phyloP scores from a whole-genome alignment of 495 filamentous ascomycete genomes.

The Elaphomyces granulatus region DNA sequence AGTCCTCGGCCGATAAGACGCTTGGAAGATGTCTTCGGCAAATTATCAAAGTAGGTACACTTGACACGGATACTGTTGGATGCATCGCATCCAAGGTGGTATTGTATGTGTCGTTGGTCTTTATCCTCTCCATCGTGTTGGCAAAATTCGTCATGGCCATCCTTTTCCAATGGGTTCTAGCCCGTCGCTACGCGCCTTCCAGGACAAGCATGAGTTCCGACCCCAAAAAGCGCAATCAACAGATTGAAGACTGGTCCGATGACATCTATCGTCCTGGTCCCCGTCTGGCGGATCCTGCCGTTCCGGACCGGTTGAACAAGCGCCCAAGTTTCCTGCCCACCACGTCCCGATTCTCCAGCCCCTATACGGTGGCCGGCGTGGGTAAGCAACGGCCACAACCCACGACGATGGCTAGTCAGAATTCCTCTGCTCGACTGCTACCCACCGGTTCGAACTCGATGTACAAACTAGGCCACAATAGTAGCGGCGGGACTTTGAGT shows the following conservation, averaged over 20 bases:
- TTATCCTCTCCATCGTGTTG: conserved; percentile 81
- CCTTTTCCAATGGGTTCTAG: conserved; percentile 90
- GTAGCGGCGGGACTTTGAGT: conserved; percentile 44
- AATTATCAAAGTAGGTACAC: conserved; percentile 87
- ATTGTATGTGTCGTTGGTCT: conserved; percentile 81
- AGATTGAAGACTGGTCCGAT: conserved; percentile 97
- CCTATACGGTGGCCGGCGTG: conserved; percentile 57
- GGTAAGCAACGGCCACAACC: conserved; percentile 41
- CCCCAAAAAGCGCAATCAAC: conserved; percentile 65
- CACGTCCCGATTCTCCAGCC: conserved; percentile 88
- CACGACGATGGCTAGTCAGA: conserved; percentile 95
- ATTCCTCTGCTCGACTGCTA: conserved; percentile 58
- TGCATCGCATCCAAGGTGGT: conserved; percentile 97
- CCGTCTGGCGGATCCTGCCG: conserved; percentile 53
- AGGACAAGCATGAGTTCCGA: conserved; percentile 58
- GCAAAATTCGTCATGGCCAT: conserved; percentile 84
- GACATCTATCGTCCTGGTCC: conserved; percentile 90
- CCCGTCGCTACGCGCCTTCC: conserved; percentile 60
- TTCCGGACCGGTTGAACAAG: conserved; percentile 56
- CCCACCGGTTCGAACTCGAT: conserved; percentile 41
- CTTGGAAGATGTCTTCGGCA: conserved; percentile 75
- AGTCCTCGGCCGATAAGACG: conserved; percentile 58
- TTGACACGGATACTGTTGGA: conserved; percentile 92
- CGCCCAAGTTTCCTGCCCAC: conserved; percentile 66
- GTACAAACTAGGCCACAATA: conserved; percentile 56